These are phyloP conservation scores for Xylaria sp. DNA, from an alignment of 2,329 filamentous ascomycete genomes.

Conservation along the genomic window DNA sequence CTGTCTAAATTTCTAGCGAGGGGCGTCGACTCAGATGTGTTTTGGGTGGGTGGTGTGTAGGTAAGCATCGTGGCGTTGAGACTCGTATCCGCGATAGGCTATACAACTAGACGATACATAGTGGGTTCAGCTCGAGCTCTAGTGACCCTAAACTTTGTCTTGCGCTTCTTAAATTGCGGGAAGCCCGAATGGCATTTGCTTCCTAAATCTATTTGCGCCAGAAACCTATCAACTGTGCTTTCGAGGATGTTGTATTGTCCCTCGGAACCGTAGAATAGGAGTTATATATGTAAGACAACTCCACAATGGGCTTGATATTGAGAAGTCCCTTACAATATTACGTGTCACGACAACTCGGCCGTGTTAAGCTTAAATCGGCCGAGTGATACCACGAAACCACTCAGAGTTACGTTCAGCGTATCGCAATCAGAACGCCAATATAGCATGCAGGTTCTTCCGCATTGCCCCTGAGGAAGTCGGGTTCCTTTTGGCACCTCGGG, in stretches of 20 bases:
- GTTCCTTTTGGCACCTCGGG: conserved; percentile 20
- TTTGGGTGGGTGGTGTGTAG: conserved; percentile 14
- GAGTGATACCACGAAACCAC: conserved; percentile 7
- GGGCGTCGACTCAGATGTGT: background rate
- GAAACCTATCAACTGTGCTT: background rate
- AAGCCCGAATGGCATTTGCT: background rate
- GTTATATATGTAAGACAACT: background rate
- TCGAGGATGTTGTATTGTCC: no score
- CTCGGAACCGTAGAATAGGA: background rate
- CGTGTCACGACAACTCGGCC: conserved; percentile 24
- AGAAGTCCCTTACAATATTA: conserved; percentile 6
- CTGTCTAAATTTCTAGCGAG: background rate
- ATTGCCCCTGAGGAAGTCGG: conserved; percentile 21
- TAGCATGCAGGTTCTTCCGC: conserved; percentile 27
- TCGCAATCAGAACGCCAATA: conserved; percentile 14
- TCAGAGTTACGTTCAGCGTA: conserved; percentile 7
- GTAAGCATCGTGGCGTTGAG: conserved; percentile 8
- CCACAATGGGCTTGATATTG: background rate
- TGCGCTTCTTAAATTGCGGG: background rate
- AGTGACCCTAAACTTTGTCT: background rate
- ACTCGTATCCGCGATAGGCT: background rate
- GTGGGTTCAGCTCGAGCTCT: conserved; percentile 14
- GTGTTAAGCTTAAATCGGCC: conserved; percentile 26
- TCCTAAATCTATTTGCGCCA: background rate
- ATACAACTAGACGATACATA: background rate